These are phyloP conservation scores for Xylaria sp. DNA, from an alignment of 2,329 filamentous ascomycete genomes.

Conservation along the genomic window DNA sequence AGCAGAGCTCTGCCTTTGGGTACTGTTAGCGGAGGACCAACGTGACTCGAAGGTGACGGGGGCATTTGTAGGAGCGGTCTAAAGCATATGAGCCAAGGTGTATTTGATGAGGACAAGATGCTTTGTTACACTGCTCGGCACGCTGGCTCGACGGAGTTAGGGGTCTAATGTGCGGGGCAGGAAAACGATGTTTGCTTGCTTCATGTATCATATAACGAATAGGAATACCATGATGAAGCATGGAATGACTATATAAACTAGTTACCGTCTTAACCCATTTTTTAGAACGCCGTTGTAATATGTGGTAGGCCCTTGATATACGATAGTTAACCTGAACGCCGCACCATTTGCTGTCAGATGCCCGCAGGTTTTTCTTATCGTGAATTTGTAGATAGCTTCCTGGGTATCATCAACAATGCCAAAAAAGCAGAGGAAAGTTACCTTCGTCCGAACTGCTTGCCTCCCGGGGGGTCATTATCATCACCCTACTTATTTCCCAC, in stretches of 20 bases:
- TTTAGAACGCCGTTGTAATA: slow-evolving; percentile 29
- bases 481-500: neutral
- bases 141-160: slow-evolving; percentile 39
- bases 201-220: slow-evolving; percentile 44
- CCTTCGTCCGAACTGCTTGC: neutral
- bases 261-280: slow-evolving; percentile 25
- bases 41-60: slow-evolving; percentile 19
- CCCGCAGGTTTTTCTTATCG: slow-evolving; percentile 9
- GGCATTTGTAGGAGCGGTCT: slow-evolving; percentile 12
- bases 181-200: slow-evolving; percentile 24
- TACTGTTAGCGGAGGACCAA: slow-evolving; percentile 16
- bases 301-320: slow-evolving; percentile 17
- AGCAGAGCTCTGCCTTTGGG: slow-evolving; percentile 26
- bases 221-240: slow-evolving; percentile 33
- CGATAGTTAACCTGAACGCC: slow-evolving; percentile 29
- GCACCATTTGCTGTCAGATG: slow-evolving; percentile 19
- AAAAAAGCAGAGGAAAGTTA: neutral
- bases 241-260: slow-evolving; percentile 38
- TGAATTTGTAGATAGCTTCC: slow-evolving; percentile 24
- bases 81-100: slow-evolving; percentile 20
- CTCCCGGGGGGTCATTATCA: neutral
- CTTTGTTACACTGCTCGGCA: slow-evolving; percentile 25
- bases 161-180: slow-evolving; percentile 31
- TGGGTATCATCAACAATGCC: slow-evolving; percentile 35
- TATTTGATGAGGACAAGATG: slow-evolving; percentile 31